phyloP scores from a whole-genome alignment of 1,284 basidiomycete species.

The Ganoderma lucidum region DNA sequence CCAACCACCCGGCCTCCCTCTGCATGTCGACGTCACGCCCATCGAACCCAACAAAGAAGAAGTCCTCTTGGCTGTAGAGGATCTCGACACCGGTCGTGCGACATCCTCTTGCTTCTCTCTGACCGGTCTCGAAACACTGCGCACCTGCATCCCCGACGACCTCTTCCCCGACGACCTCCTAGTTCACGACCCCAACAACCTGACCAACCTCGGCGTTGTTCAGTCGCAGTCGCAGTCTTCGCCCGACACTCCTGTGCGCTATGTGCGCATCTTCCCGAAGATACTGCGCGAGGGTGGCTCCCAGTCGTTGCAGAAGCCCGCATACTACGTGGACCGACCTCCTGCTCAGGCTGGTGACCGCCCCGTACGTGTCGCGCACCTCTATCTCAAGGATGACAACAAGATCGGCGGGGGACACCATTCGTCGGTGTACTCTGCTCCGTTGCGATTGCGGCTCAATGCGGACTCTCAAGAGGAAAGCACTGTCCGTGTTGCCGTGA shows the following conservation, averaged over 20 bases:
- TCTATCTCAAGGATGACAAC: conserved; percentile 39
- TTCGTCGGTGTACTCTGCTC: conserved; percentile 42
- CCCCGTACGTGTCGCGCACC: conserved; percentile 27
- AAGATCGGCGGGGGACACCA: conserved; percentile 43
- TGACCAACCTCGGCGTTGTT: neutral
- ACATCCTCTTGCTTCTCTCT: conserved; percentile 14
- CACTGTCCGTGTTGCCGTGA: conserved; percentile 43
- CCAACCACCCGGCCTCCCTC: too few species aligned
- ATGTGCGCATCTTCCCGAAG: conserved; percentile 36
- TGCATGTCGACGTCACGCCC: too few species aligned
- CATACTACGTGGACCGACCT: neutral
- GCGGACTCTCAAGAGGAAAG: conserved; percentile 30
- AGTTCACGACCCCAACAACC: conserved; percentile 38
- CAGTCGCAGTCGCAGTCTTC: neutral
- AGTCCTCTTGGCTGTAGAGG: neutral
- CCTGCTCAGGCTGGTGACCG: neutral
- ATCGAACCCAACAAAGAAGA: too few species aligned
- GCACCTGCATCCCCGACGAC: conserved; percentile 38
- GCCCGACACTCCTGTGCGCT: conserved; percentile 12
- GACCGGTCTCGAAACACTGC: conserved; percentile 31
- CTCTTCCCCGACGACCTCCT: conserved; percentile 42
- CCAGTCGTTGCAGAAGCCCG: neutral
- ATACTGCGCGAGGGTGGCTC: too few species aligned
- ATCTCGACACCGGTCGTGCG: neutral
- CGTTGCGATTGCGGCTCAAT: conserved; percentile 40